Evolutionary conservation across 2,329 filamentous ascomycete species (phyloP).

Genomic region (Madurella fahalii): DNA sequence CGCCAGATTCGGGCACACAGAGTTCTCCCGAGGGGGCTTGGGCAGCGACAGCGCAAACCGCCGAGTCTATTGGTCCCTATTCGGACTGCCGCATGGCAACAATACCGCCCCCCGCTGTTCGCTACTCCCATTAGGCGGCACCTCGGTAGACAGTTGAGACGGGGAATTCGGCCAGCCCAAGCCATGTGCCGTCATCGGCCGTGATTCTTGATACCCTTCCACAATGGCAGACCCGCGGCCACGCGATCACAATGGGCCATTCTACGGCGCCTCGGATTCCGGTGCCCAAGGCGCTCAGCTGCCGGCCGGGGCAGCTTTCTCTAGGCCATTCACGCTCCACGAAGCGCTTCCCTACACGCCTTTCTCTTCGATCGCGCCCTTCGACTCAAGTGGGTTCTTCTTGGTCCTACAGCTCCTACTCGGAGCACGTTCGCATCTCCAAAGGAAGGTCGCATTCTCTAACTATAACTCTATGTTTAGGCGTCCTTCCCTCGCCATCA

Average conservation of each 20-base stretch:
- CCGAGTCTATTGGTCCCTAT: not conserved
- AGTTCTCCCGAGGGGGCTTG: not conserved
- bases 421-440: not conserved
- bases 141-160: not conserved
- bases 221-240: slow-evolving; percentile 31
- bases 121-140: not conserved
- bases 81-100: not conserved
- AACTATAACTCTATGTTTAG: slow-evolving; percentile 36
- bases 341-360: slow-evolving; percentile 81
- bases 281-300: slow-evolving; percentile 4
- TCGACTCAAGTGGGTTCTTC: slow-evolving; percentile 61
- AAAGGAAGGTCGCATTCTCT: slow-evolving; percentile 9
- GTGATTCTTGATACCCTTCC: slow-evolving; percentile 8
- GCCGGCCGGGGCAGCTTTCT: slow-evolving; percentile 23
- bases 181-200: slow-evolving; percentile 28
- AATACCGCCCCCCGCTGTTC: not conserved
- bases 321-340: slow-evolving; percentile 58
- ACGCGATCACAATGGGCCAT: slow-evolving; percentile 33
- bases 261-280: slow-evolving; percentile 13
- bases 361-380: slow-evolving; percentile 74
- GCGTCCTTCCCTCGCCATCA: slow-evolving; percentile 62
- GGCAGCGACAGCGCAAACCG: not conserved
- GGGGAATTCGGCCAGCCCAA: slow-evolving; percentile 1
- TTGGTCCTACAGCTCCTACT: not conserved
- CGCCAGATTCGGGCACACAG: not conserved